Percentiles rank a stretch among this genome's conserved stretches.
These are phyloP conservation scores for Coniophora puteana DNA, from an alignment of 1,284 basidiomycete genomes.

Conservation along the genomic window DNA sequence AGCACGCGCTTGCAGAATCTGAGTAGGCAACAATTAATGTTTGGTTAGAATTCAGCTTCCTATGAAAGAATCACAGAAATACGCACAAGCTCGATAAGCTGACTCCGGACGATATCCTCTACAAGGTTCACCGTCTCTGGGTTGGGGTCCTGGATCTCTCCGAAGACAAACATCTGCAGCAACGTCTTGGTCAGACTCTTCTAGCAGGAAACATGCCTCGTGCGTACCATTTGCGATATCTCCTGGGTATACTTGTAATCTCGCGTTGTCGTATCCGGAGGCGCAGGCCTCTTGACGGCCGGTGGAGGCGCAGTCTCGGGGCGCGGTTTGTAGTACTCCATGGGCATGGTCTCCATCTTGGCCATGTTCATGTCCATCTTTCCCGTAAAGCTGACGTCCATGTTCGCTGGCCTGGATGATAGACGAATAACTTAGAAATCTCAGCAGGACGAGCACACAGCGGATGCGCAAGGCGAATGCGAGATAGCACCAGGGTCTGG, in stretches of 20 bases:
- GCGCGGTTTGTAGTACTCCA: slow-evolving; percentile 7
- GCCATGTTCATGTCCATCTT: too few species aligned
- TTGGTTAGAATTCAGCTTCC: neutral
- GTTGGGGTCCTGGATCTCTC: slow-evolving; percentile 89
- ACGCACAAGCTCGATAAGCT: slow-evolving; percentile 88
- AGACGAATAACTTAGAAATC: too few species aligned
- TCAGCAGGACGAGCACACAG: too few species aligned
- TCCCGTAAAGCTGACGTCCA: too few species aligned
- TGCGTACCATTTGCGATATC: slow-evolving; percentile 74
- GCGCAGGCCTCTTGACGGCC: slow-evolving; percentile 12
- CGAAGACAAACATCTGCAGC: slow-evolving; percentile 91
- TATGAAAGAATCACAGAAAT: neutral
- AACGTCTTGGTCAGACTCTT: neutral
- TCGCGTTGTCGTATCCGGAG: slow-evolving; percentile 13
- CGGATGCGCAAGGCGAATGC: too few species aligned
- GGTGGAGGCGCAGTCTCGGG: slow-evolving; percentile 9
- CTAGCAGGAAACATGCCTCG: neutral
- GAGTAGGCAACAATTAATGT: neutral
- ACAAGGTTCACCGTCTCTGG: slow-evolving; percentile 88
- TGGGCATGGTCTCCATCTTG: too few species aligned
- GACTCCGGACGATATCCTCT: slow-evolving; percentile 93
- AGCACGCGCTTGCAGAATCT: slow-evolving; percentile 90
- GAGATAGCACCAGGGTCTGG: too few species aligned
- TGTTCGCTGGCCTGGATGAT: too few species aligned
- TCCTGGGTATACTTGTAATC: slow-evolving; percentile 74